Evolutionary conservation across 75 land plant species (phyloP).

Genomic region (Sequoiadendron giganteum): DNA sequence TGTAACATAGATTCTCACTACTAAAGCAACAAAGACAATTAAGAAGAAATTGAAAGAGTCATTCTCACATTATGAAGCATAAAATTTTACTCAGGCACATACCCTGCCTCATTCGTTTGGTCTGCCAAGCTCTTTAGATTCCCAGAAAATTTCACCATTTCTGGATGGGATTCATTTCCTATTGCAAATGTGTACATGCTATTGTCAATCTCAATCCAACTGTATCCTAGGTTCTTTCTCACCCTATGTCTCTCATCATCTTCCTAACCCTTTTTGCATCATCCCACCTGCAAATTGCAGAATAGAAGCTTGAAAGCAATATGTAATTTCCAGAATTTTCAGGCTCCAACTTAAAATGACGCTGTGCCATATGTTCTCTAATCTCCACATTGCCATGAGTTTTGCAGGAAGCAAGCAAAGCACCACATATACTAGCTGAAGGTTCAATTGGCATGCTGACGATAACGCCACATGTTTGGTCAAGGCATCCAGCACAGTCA

Average conservation of each 20-base stretch:
- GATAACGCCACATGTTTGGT: slow-evolving; percentile 8
- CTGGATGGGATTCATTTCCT: neutral
- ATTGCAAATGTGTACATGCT: neutral
- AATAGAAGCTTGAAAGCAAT: neutral
- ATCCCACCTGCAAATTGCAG: neutral
- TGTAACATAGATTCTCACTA: no score
- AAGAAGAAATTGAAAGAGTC: no score
- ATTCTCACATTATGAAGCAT: no score
- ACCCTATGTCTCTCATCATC: neutral
- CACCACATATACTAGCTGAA: neutral
- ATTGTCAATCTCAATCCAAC: neutral
- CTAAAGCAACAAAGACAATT: no score
- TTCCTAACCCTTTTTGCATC: neutral
- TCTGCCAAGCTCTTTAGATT: slow-evolving; percentile 7
- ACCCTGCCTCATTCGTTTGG: slow-evolving; percentile 10
- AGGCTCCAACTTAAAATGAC: slow-evolving; percentile 1
- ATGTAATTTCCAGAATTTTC: neutral
- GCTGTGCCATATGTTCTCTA: neutral
- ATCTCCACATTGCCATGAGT: neutral
- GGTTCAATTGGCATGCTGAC: neutral
- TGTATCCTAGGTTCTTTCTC: neutral
- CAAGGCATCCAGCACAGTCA: neutral
- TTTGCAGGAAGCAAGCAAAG: neutral
- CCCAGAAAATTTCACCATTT: neutral
- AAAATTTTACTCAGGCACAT: slow-evolving; percentile 6